These are phyloP conservation scores for Wickerhamomyces kurtzmanii DNA, from an alignment of 805 yeast genomes.

Conservation along the genomic window DNA sequence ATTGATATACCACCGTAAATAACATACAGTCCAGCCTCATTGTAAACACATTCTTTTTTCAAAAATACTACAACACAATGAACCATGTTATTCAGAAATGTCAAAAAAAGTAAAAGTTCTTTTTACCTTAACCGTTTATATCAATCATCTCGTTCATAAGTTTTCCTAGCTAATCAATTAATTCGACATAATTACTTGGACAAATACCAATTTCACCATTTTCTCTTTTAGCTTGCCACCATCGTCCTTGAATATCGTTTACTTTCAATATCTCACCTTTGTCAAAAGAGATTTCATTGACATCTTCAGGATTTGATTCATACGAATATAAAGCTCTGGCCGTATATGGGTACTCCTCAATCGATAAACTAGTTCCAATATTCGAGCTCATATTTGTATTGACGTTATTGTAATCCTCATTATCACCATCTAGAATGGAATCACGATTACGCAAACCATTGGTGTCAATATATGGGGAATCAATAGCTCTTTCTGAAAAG, in stretches of 20 bases:
- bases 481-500: conserved; percentile 17
- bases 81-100: too few species aligned
- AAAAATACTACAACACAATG: too few species aligned
- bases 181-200: conserved; percentile 87
- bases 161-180: conserved; percentile 32
- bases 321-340: conserved; percentile 85
- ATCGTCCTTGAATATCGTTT: conserved; percentile 87
- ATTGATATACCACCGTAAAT: too few species aligned
- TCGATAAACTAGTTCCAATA: conserved; percentile 18
- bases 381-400: too few species aligned
- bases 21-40: too few species aligned
- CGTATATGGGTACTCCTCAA: conserved; percentile 59
- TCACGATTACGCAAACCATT: too few species aligned
- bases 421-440: too few species aligned
- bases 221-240: conserved; percentile 95
- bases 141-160: too few species aligned
- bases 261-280: conserved; percentile 90
- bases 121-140: too few species aligned
- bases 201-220: conserved; percentile 94
- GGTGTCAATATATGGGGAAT: conserved; percentile 5
- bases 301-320: conserved; percentile 86
- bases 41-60: too few species aligned
- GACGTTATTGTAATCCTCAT: too few species aligned
- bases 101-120: too few species aligned
- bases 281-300: conserved; percentile 81